Evolutionary conservation across 2,329 filamentous ascomycete genomes (phyloP).

Genomic region (Pestalotiopsis sp.): DNA sequence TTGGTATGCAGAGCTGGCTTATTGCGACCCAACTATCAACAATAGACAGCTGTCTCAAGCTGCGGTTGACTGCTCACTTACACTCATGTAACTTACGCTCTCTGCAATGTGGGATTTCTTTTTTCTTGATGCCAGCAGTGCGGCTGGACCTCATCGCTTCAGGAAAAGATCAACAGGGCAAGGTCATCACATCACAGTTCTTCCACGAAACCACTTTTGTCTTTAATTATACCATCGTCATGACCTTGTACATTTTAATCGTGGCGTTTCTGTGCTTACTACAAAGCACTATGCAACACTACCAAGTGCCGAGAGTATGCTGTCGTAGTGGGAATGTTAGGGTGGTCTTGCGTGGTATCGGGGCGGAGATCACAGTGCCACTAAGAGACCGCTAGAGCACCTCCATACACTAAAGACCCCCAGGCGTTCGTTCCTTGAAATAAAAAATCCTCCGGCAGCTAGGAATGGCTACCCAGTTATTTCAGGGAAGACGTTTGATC

Average conservation of each 20-base stretch:
- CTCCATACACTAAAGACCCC: neutral
- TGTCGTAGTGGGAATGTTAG: neutral
- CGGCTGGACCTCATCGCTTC: neutral
- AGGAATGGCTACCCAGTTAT: neutral
- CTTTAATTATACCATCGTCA: no score
- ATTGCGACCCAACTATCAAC: neutral
- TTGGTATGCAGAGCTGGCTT: neutral
- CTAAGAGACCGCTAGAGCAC: neutral
- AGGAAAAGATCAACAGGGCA: neutral
- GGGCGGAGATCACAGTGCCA: neutral
- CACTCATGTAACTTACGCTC: neutral
- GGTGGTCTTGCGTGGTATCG: neutral
- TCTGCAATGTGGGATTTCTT: neutral
- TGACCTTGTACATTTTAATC: no score
- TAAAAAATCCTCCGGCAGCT: neutral
- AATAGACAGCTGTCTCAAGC: no score
- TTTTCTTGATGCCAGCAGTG: neutral
- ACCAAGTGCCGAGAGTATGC: neutral
- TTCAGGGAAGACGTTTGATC: neutral
- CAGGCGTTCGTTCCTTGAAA: neutral
- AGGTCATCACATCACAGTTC: no score
- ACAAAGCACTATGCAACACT: neutral
- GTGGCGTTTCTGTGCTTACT: neutral
- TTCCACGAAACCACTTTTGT: no score
- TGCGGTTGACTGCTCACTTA: neutral